Evolutionary conservation across 352 stramenopile species (phyloP), one percentile per base, ranked within the genome.

Genomic region (Phytophthora macrochlamydospora): DNA sequence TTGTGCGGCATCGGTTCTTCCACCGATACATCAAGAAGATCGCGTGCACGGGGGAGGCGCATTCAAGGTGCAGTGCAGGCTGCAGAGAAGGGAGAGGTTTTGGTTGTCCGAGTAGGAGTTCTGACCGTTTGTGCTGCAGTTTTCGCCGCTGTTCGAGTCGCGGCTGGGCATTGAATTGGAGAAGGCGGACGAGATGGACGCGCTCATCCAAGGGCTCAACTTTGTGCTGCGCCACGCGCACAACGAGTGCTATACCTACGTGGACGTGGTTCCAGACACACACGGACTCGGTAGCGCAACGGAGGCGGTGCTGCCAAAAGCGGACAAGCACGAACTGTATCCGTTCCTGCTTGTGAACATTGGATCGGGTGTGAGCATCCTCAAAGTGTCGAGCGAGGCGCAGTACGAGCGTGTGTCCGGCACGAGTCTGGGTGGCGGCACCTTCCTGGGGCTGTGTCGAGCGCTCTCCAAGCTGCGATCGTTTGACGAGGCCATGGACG

Each of bases 291-390:
- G 79, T n/a, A 63, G 71, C 44, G 83, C 75, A 2, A 87, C 83
- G 4, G 87, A 90, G 69, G 81, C 78, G 59, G 65, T 91, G 44
- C 64, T 91, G 12, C 80, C 89, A 11, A 92, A 80, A 37, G 78
- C 75, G 35, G 52, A 71, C 11, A 75, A 78, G 33, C 56, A 72
- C 42, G 67, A 79, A 37, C 55, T 93, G 56, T 99, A 99, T 75
- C 97, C 97, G 28, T 99, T 98, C 72, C 73, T 99, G 51, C 79
- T 99, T 7, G 97, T 99, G 12, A 99, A 98, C 50, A 99, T 99
- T 75, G 97, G 97, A 32, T 99, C 96, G 29, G 97, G 97, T 50
- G 97, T 99, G 54, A 98, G 92, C 64, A 98, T 99, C 62, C 78
- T 99, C 55, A 97, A 96, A 76, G 85, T 98, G 11, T 89, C 94